These are phyloP conservation scores for Pterothamnion heteromorphum DNA, from an alignment of 31 red algal genomes.

Conservation along the genomic window DNA sequence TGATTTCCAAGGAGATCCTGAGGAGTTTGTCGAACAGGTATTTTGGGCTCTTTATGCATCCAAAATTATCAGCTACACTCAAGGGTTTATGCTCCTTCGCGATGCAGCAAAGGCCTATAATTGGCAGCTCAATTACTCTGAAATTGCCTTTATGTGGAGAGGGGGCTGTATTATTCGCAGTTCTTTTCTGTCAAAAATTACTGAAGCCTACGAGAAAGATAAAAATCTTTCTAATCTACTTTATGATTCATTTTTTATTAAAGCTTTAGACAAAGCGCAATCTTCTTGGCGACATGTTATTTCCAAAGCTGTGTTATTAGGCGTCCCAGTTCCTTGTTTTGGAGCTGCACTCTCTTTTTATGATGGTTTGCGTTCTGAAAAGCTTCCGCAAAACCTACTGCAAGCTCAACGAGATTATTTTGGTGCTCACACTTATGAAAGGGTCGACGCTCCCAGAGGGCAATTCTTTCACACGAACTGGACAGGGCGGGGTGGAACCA, in stretches of 20 bases:
- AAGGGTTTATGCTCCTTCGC: slow-evolving; percentile 91
- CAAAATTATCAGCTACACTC: slow-evolving; percentile 97
- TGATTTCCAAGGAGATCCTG: neutral
- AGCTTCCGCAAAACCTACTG: slow-evolving; percentile 77
- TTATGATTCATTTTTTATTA: slow-evolving; percentile 74
- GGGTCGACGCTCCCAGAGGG: too few species aligned
- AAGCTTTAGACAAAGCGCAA: slow-evolving; percentile 66
- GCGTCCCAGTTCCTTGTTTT: slow-evolving; percentile 73
- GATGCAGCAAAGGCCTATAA: slow-evolving; percentile 59
- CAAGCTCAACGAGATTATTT: slow-evolving; percentile 98
- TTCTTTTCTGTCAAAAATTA: slow-evolving; percentile 84
- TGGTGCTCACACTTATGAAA: slow-evolving; percentile 86
- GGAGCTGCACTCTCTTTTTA: slow-evolving; percentile 77
- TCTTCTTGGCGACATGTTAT: slow-evolving; percentile 70
- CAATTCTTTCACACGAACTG: too few species aligned
- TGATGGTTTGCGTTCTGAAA: slow-evolving; percentile 69
- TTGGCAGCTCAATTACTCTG: slow-evolving; percentile 82
- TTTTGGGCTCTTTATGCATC: slow-evolving; percentile 83
- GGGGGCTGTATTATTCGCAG: slow-evolving; percentile 99
- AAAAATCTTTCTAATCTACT: slow-evolving; percentile 69
- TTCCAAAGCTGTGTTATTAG: slow-evolving; percentile 52
- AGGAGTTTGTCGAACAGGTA: slow-evolving; percentile 59
- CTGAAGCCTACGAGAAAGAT: slow-evolving; percentile 78
- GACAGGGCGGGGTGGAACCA: too few species aligned
- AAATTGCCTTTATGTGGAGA: slow-evolving; percentile 93